Evolutionary conservation across 2,329 filamentous ascomycete genomes (phyloP), one percentile per base, ranked within the genome.

Genomic region (Pleurostoma richardsiae): DNA sequence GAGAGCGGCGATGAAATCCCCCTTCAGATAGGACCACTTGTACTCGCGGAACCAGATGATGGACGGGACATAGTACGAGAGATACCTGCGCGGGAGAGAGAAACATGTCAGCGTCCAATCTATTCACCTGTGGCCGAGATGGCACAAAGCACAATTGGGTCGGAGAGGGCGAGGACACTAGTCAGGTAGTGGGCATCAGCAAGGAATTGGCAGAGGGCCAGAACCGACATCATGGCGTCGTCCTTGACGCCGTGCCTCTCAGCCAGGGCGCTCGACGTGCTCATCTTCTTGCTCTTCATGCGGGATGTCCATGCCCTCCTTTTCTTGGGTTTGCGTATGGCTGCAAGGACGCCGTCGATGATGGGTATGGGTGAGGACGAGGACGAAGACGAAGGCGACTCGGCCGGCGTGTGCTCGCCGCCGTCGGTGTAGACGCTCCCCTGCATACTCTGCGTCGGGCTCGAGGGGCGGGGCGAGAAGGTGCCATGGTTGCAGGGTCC

Each of bases 21-120:
- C 94, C 56, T 85, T 82, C 42, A 97, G 67, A 66, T 88, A 96
- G 4, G 82, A 79, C 77, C 82, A 84, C 56, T 80, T 82, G 67
- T 99, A 99, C 68, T 96, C 89, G 44, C 75, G 77, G 52, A 95
- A 85, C 94, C 94, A 99, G 53, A 86, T 90, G 54, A 96, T 72
- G 51, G 91, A 88, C 0, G 94, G 94, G 41, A 99, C 74, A 63
- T 99, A 99, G 71, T 99, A 97, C 4, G 86, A 83, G 51, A 96
- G 68, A 62, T 97, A 96, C 81, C 86, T 90, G 50, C 7, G 29
- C 6, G 48, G 29, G 40, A 44, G 10, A 27, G 41, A 27, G 52
- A 38, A 27, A 30, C 27, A 43, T 53, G 53, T 52, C 52, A 44
- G 33, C 40, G 46, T 19, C 5, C 6, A 11, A 5, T 30, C 40